These are phyloP conservation scores for Apiospora hydei DNA, from an alignment of 2,329 filamentous ascomycete genomes.

Conservation along the genomic window DNA sequence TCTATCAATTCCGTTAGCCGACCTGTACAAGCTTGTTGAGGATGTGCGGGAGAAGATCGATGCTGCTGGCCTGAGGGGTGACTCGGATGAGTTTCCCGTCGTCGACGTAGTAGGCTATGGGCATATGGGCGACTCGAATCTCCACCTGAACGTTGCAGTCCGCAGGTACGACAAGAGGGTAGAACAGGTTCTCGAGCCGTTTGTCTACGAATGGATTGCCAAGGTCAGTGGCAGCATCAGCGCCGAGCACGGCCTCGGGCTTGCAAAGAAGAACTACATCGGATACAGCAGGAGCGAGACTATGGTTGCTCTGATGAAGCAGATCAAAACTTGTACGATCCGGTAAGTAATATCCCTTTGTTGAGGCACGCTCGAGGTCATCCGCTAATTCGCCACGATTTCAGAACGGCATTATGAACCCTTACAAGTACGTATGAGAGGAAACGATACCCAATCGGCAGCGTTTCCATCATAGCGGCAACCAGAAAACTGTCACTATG, in stretches of 20 bases:
- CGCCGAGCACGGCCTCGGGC: conserved; percentile 91
- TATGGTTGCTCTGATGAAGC: conserved; percentile 91
- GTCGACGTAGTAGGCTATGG: conserved; percentile 94
- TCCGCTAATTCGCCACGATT: conserved; percentile 31
- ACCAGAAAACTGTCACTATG: neutral
- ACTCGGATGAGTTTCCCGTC: conserved; percentile 78
- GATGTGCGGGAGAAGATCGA: conserved; percentile 79
- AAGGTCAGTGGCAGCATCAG: conserved; percentile 91
- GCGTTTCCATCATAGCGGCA: neutral
- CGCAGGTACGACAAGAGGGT: conserved; percentile 85
- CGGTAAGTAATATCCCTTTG: conserved; percentile 64
- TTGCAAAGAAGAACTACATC: conserved; percentile 96
- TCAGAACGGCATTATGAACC: conserved; percentile 98
- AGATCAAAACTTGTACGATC: conserved; percentile 95
- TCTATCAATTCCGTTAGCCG: conserved; percentile 86
- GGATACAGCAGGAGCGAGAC: conserved; percentile 89
- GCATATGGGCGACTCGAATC: conserved; percentile 96
- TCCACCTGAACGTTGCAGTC: conserved; percentile 90
- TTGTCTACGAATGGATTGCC: conserved; percentile 96
- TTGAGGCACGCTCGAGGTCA: neutral
- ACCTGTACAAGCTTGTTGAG: conserved; percentile 89
- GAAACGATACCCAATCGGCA: neutral
- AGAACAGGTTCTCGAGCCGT: conserved; percentile 89
- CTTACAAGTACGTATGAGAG: conserved; percentile 88
- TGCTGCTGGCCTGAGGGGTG: conserved; percentile 78